Percentiles rank a stretch among this genome's conserved stretches.
Evolutionary conservation across 176 grass and related monocot genomes (phyloP).

Genomic region (Aegilops sharonensis): DNA sequence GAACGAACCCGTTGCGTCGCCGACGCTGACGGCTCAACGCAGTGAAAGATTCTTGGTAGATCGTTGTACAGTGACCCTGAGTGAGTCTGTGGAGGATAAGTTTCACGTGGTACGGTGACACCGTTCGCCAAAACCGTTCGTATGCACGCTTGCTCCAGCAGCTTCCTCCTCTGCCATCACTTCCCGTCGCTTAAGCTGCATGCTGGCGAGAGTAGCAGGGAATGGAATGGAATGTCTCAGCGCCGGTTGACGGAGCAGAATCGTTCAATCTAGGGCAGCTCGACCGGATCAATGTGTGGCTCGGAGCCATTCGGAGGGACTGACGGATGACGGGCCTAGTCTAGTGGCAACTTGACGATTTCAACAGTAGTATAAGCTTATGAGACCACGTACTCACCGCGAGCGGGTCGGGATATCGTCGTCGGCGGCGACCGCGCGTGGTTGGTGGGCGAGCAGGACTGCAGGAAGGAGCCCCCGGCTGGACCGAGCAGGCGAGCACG

Average conservation of each 20-base stretch:
- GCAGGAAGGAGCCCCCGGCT: not conserved
- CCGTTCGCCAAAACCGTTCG: not conserved
- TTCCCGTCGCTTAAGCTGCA: not conserved
- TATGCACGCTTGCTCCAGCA: not conserved
- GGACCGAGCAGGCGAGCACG: not conserved
- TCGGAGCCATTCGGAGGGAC: not conserved
- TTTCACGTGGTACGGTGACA: not conserved
- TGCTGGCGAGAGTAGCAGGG: not conserved
- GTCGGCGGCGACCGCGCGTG: not conserved
- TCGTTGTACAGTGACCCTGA: not conserved
- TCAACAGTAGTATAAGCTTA: not conserved
- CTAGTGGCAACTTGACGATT: conserved; percentile 12
- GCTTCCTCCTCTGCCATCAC: not conserved
- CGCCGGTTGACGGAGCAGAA: not conserved
- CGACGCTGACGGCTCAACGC: not conserved
- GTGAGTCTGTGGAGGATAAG: not conserved
- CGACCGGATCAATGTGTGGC: not conserved
- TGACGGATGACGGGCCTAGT: not conserved
- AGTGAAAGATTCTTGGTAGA: not conserved
- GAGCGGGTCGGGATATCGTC: not conserved
- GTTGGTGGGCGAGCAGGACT: not conserved
- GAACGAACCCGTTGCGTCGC: not conserved
- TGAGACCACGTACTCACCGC: not conserved
- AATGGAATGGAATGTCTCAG: not conserved
- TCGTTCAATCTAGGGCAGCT: conserved; percentile 34